Evolutionary conservation across 2,329 filamentous ascomycete genomes (phyloP).

Genomic region (Epichloe gansuensis): DNA sequence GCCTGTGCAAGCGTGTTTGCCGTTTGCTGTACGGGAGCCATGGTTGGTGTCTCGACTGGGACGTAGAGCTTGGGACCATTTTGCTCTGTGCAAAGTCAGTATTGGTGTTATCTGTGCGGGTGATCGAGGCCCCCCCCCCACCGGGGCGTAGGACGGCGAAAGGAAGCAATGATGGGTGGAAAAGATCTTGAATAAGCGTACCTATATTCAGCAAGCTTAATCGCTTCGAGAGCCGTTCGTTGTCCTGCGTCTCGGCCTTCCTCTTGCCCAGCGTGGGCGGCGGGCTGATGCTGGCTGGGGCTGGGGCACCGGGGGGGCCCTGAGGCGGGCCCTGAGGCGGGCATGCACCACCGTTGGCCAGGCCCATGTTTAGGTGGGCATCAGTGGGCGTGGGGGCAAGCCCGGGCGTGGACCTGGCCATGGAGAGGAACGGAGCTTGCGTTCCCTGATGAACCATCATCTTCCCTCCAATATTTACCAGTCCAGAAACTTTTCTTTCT

Average conservation of each 20-base stretch:
- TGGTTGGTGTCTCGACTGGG: constrained; percentile 40
- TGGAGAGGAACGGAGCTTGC: constrained; percentile 7
- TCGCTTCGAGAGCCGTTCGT: constrained; percentile 70
- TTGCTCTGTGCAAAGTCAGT: constrained; percentile 33
- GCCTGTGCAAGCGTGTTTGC: constrained; percentile 4
- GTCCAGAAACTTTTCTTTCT: not conserved
- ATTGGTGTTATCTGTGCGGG: not conserved
- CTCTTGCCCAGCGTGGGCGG: constrained; percentile 32
- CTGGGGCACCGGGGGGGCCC: not conserved
- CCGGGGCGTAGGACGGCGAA: not conserved
- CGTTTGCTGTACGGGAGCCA: constrained; percentile 7
- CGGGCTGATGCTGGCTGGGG: constrained; percentile 3
- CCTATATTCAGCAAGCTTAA: constrained; percentile 73
- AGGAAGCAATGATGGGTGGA: not conserved
- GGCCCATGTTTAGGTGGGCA: not conserved
- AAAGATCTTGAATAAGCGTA: constrained; percentile 23
- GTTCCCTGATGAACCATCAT: constrained; percentile 25
- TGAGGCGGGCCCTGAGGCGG: constrained; percentile 6
- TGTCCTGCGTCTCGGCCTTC: constrained; percentile 46
- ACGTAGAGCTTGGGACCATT: constrained; percentile 53
- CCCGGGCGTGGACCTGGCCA: not conserved
- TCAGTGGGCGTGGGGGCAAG: not conserved
- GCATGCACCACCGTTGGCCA: not conserved
- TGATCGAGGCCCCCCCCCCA: not conserved
- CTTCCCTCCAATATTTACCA: constrained; percentile 2